A percentile compares a stretch with the other conserved stretches of the same genome.
These are phyloP conservation scores for Trametes cubensis DNA, from an alignment of 768 basidiomycete genomes.

Conservation along the genomic window DNA sequence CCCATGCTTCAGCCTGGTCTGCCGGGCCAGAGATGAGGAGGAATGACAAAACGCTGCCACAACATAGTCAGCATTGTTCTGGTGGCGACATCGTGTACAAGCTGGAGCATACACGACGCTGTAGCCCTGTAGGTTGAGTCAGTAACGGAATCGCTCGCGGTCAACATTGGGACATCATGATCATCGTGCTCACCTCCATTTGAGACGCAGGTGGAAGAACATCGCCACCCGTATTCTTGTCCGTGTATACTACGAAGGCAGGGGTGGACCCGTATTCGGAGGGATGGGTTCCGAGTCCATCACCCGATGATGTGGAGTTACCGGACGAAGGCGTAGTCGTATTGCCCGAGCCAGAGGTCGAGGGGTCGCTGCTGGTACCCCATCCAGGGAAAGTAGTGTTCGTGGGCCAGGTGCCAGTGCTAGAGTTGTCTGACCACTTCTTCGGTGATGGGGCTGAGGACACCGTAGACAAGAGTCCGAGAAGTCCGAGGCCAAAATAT, in stretches of 20 bases:
- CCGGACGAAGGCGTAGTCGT: background rate
- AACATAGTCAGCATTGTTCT: no score
- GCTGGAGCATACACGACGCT: slow-evolving; percentile 12
- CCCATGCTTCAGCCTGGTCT: slow-evolving; percentile 17
- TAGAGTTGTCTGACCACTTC: background rate
- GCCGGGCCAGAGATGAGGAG: slow-evolving; percentile 14
- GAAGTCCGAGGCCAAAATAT: background rate
- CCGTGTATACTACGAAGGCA: slow-evolving; percentile 20
- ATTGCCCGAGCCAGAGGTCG: background rate
- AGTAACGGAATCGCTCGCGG: background rate
- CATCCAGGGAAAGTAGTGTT: background rate
- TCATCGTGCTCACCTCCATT: slow-evolving; percentile 7
- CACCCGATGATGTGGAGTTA: background rate
- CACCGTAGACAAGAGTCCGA: background rate
- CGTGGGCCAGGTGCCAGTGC: background rate
- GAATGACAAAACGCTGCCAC: slow-evolving; percentile 14
- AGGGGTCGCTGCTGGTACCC: background rate
- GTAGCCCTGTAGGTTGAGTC: slow-evolving; percentile 5
- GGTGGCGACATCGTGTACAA: background rate
- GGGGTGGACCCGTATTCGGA: slow-evolving; percentile 8
- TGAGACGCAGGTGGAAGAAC: slow-evolving; percentile 15
- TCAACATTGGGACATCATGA: background rate
- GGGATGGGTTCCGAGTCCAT: no score
- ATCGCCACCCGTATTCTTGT: slow-evolving; percentile 5
- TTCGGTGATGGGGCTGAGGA: background rate